These are phyloP conservation scores for Lentithecium fluviatile DNA, from an alignment of 495 filamentous ascomycete genomes.

Conservation along the genomic window DNA sequence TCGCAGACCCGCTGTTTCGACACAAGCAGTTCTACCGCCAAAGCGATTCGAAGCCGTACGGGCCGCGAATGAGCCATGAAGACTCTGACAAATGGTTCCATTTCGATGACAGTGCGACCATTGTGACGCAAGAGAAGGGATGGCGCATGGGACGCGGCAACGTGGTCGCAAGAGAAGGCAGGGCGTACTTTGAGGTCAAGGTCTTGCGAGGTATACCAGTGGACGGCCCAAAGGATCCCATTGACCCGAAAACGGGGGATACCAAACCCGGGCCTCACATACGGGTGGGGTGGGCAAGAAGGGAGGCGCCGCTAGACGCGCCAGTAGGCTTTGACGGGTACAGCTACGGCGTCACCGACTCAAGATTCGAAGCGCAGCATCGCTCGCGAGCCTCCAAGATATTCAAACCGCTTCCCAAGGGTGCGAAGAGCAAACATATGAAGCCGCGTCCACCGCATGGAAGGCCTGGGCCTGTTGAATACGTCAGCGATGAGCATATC, in stretches of 20 bases:
- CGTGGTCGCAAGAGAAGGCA: conserved; percentile 84
- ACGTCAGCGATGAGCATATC: conserved; percentile 42
- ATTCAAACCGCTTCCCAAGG: conserved; percentile 51
- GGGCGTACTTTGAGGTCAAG: conserved; percentile 92
- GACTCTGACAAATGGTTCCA: conserved; percentile 79
- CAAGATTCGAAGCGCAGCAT: conserved; percentile 85
- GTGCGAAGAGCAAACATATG: conserved; percentile 38
- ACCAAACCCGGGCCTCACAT: conserved; percentile 57
- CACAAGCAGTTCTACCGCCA: conserved; percentile 87
- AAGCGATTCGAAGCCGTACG: conserved; percentile 78
- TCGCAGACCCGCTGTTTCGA: conserved; percentile 81
- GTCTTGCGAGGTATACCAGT: conserved; percentile 68
- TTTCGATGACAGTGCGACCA: conserved; percentile 59
- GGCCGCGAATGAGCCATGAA: conserved; percentile 82
- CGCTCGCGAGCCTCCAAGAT: conserved; percentile 89
- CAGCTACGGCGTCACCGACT: conserved; percentile 89
- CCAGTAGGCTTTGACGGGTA: conserved; percentile 96
- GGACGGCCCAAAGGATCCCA: conserved; percentile 35
- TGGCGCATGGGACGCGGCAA: conserved; percentile 85
- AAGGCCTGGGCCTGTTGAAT: conserved; percentile 55
- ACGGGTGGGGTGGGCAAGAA: conserved; percentile 82
- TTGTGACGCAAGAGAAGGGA: conserved; percentile 74
- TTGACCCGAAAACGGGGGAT: conserved; percentile 27
- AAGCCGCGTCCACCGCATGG: conserved; percentile 48
- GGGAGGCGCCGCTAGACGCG: conserved; percentile 87